Evolutionary conservation across 176 grass and related monocot genomes (phyloP), one percentile per base, ranked within the genome.

Genomic region (Musa itinerans): DNA sequence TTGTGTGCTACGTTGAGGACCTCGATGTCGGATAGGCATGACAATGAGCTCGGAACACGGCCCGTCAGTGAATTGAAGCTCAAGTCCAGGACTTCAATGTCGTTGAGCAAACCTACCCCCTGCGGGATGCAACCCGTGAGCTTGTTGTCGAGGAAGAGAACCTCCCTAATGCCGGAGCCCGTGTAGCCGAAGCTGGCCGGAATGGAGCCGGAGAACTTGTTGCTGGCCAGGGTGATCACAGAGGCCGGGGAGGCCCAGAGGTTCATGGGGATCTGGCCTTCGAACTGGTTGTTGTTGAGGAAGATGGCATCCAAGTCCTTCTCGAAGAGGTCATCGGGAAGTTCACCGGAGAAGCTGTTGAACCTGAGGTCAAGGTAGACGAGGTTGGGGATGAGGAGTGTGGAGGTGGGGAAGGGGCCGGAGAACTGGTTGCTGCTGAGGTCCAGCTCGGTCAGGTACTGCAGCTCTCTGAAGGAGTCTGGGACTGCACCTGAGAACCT

Each of bases 1-100:
- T 97, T 97, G 81, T 97, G 94, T 23, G 94, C 94, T 24, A 97
- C 59, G 83, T 97, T 93, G 69, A 97, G 74, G 68, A 97, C 86
- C 90, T 97, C 90, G 63, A 97, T 89, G 0, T 86, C 90, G 0
- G 77, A 65, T 2, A 97, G 81, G 75, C 94, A 97, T 1, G 94
- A 93, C 1, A 97, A 77, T 17, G 94, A 89, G 4, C 74, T 78
- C 0, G 94, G 94, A 15, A 97, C 77, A 22, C 89, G 86, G 0
- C 94, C 94, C 2, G 83, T 78, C 27, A 97, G 86, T 12, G 81
- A 63, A 58, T 97, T 97, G 82, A 83, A 87, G 84, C 94, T 97
- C 2, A 97, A 77, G 68, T 97, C 94, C 17, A 97, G 86, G 54
- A 97, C 94, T 77, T 97, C 74, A 52, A 97, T 80, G 65, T 52